Evolutionary conservation across 768 basidiomycete genomes (phyloP).

Genomic region (Trametes punicea): DNA sequence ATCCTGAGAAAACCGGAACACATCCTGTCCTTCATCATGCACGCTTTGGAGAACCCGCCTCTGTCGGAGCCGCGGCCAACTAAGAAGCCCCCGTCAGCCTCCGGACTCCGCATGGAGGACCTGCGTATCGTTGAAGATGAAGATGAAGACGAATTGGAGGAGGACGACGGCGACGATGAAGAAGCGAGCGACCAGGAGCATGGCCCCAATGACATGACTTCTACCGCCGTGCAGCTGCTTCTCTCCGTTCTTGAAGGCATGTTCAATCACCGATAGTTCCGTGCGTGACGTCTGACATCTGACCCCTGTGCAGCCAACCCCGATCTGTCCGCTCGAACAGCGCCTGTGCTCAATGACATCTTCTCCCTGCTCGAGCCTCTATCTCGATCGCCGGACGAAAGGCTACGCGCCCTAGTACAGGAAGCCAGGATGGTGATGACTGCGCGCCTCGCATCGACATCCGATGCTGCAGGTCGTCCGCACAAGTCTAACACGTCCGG

Average conservation of each 20-base stretch:
- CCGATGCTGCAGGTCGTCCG: slow-evolving; percentile 30
- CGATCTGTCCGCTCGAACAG: slow-evolving; percentile 54
- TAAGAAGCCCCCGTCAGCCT: not conserved
- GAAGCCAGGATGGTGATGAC: slow-evolving; percentile 86
- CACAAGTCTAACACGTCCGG: slow-evolving; percentile 25
- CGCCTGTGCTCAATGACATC: slow-evolving; percentile 70
- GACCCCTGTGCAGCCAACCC: slow-evolving; percentile 40
- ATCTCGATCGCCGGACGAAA: slow-evolving; percentile 43
- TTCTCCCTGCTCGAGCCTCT: slow-evolving; percentile 60
- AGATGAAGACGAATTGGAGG: slow-evolving; percentile 32
- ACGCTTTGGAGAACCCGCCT: slow-evolving; percentile 53
- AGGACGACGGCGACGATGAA: slow-evolving; percentile 33
- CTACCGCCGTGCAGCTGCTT: slow-evolving; percentile 76
- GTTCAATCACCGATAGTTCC: not conserved
- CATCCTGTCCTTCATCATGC: slow-evolving; percentile 78
- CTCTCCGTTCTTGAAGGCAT: slow-evolving; percentile 86
- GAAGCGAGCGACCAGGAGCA: slow-evolving; percentile 46
- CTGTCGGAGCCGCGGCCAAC: slow-evolving; percentile 1
- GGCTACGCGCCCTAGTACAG: slow-evolving; percentile 56
- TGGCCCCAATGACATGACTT: slow-evolving; percentile 42
- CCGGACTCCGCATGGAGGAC: slow-evolving; percentile 33
- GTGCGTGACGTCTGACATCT: not conserved
- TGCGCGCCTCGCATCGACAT: slow-evolving; percentile 67
- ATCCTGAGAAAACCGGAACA: slow-evolving; percentile 66
- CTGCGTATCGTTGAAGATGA: slow-evolving; percentile 37